Conservation (phyloP, 75 land plant genomes). For the Selaginella tamariscina region DNA sequence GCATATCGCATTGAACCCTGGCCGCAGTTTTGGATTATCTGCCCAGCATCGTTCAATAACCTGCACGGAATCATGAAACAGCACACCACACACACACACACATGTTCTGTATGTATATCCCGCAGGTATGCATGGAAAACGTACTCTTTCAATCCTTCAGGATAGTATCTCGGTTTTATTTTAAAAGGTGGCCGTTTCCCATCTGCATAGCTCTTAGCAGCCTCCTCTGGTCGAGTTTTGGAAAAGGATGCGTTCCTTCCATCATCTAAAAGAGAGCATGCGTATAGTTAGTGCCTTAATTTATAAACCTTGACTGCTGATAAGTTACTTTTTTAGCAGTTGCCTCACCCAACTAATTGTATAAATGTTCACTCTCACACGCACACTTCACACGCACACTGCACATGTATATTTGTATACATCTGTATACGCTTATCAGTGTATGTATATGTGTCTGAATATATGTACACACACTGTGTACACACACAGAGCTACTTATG, state of each 20-base stretch:
- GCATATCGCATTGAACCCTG: conserved; percentile 56
- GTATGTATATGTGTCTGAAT: too few species aligned
- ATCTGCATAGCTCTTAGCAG: conserved; percentile 39
- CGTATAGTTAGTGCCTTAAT: too few species aligned
- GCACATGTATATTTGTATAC: too few species aligned
- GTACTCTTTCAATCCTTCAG: conserved; percentile 73
- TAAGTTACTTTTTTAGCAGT: too few species aligned
- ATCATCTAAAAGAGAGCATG: conserved; percentile 63
- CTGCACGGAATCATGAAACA: conserved; percentile 24
- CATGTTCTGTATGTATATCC: background rate
- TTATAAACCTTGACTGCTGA: too few species aligned
- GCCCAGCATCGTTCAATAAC: conserved; percentile 81
- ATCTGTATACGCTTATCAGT: too few species aligned
- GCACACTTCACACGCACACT: too few species aligned
- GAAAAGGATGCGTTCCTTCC: conserved; percentile 58
- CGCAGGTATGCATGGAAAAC: conserved; percentile 13
- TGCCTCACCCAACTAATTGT: too few species aligned
- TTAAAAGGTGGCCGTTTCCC: conserved; percentile 62
- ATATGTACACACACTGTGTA: too few species aligned
- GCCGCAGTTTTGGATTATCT: conserved; percentile 47
- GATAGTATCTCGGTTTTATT: conserved; percentile 41
- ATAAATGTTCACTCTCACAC: too few species aligned
- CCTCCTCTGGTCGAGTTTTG: conserved; percentile 33
- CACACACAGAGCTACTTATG: too few species aligned
- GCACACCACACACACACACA: background rate